These are phyloP conservation scores for Lenwebbia sp. DNA, from an alignment of 345 rosid species.

Conservation along the genomic window DNA sequence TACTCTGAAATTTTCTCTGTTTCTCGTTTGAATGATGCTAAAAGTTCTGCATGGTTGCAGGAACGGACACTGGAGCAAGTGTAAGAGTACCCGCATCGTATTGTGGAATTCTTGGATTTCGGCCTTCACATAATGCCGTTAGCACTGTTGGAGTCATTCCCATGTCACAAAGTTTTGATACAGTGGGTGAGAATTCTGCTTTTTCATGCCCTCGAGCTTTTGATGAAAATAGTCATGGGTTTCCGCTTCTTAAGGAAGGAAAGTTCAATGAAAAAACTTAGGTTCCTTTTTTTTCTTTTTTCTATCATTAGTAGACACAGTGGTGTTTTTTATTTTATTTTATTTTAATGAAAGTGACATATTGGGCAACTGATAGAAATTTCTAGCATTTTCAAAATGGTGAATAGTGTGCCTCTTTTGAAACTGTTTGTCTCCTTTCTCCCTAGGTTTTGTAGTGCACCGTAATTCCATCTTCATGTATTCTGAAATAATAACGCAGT, in stretches of 20 bases:
- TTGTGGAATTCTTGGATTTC: slow-evolving; percentile 10
- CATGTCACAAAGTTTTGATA: slow-evolving; percentile 1
- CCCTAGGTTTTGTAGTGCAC: not conserved
- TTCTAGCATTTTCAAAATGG: not conserved
- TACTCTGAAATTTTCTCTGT: not conserved
- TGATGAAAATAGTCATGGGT: not conserved
- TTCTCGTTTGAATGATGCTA: not conserved
- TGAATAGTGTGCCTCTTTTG: not conserved
- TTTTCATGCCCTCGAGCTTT: not conserved
- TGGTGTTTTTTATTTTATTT: no score
- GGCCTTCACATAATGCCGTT: slow-evolving; percentile 1
- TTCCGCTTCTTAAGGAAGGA: not conserved
- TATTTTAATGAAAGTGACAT: not conserved
- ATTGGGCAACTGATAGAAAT: not conserved
- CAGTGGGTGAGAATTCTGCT: not conserved
- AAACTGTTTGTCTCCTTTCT: not conserved
- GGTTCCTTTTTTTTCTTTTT: not conserved
- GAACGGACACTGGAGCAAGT: slow-evolving; percentile 4
- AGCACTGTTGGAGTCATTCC: not conserved
- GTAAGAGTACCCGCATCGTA: slow-evolving; percentile 7
- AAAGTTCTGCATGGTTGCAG: not conserved
- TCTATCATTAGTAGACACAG: not conserved
- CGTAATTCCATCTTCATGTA: not conserved
- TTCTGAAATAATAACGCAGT: not conserved
- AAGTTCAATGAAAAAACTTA: not conserved